Evolutionary conservation across 495 filamentous ascomycete genomes (phyloP), one percentile per base, ranked within the genome.

Genomic region (Stereocaulon alpinum): DNA sequence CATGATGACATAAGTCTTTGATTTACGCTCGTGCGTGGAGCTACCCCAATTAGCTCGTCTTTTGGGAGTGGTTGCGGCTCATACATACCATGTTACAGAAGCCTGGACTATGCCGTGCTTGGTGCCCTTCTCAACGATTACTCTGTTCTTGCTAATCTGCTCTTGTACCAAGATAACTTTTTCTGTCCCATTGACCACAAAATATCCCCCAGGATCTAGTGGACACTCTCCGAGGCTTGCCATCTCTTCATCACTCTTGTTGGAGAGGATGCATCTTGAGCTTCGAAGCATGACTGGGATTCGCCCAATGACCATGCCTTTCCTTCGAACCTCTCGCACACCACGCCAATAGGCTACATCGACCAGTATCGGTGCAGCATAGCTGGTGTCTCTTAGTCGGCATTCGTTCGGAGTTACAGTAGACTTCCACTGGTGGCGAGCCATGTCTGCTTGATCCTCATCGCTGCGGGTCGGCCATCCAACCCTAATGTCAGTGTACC

Each of bases 111-210:
- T 86, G 29, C 85, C 86, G 62, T 95, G 95, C 69, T 92, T 91
- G 4, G 83, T 80, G 66, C 93, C 89, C 43, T 86, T 82, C 71
- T 99, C 94, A 10, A 99, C 91, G 67, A 99, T 95, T 60, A 97
- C 89, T 74, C 93, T 80, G 72, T 99, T 99, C 77, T 97, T 97
- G 77, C 92, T 97, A 68, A 97, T 74, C 71, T 97, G 93, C 65
- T 99, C 93, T 70, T 97, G 93, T 40, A 97, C 91, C 15, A 99
- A 80, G 67, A 99, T 97, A 52, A 97, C 93, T 75, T 97, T 97
- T 66, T 99, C 93, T 52, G 88, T 96, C 56, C 93, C 93, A 63
- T 96, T 96, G 64, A 98, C 83, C 64, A 98, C 88, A 67, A 99
- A 99, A 71, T 99, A 99, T 30, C 93, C 93, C 56, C 93, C 93